Conservation (phyloP, 2,329 filamentous ascomycete genomes). For the Sporothrix luriei region DNA sequence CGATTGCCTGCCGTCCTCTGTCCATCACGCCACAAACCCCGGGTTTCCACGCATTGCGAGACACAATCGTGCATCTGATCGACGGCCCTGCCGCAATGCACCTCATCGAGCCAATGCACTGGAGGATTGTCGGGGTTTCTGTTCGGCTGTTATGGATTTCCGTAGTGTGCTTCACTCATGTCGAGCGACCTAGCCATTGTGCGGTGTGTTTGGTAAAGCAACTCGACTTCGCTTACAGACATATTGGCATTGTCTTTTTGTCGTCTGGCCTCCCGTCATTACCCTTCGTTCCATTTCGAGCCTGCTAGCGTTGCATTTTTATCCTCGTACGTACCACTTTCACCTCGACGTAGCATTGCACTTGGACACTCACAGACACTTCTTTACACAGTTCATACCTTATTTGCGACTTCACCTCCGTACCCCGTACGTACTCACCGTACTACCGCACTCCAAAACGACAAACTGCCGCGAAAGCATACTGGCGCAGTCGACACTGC, state of each 20-base stretch:
- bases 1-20: neutral
- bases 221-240: neutral
- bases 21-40: slow-evolving; percentile 18
- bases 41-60: slow-evolving; percentile 29
- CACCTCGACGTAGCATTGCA: neutral
- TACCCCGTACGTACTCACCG: neutral
- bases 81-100: slow-evolving; percentile 25
- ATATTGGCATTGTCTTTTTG: neutral
- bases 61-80: slow-evolving; percentile 26
- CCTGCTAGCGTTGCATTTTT: neutral
- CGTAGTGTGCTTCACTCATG: neutral
- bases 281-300: neutral
- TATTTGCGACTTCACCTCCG: neutral
- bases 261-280: neutral
- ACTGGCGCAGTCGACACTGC: neutral
- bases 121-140: neutral
- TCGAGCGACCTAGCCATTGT: neutral
- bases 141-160: neutral
- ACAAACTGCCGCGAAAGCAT: neutral
- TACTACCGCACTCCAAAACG: neutral
- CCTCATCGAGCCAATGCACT: slow-evolving; percentile 1
- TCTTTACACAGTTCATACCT: slow-evolving; percentile 2
- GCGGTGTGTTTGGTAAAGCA: neutral
- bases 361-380: slow-evolving; percentile 6
- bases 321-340: neutral